Evolutionary conservation across 371 early-diverging fungal species (phyloP).

Genomic region (Mucor piriformis): DNA sequence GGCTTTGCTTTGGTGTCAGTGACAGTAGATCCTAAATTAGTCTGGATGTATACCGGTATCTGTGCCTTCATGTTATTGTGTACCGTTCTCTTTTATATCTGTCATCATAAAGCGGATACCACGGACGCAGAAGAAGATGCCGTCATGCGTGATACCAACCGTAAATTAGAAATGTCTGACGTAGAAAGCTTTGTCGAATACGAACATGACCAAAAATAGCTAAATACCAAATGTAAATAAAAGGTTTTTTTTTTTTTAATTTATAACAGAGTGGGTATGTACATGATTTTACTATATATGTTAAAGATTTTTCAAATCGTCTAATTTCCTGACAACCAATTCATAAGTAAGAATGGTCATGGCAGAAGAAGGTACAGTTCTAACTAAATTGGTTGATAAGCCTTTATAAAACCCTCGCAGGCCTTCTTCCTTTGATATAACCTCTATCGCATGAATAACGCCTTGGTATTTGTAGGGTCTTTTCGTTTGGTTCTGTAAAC

Average conservation of each 20-base stretch:
- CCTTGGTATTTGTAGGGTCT: constrained; percentile 79
- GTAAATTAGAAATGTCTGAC: constrained; percentile 19
- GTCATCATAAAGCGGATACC: constrained; percentile 33
- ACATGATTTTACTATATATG: neutral
- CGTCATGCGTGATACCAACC: constrained; percentile 58
- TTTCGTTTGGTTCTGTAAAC: constrained; percentile 84
- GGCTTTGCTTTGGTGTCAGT: constrained; percentile 69
- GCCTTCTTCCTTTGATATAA: constrained; percentile 82
- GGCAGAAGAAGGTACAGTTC: constrained; percentile 90
- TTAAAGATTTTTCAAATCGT: constrained; percentile 36
- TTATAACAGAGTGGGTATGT: constrained; percentile 1
- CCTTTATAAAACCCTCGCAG: constrained; percentile 86
- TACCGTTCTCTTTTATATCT: constrained; percentile 26
- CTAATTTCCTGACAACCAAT: constrained; percentile 43
- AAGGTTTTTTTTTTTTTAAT: too few relatives aligned
- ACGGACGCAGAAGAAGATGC: constrained; percentile 38
- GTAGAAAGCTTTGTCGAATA: constrained; percentile 20
- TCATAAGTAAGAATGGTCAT: constrained; percentile 91
- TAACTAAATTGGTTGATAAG: constrained; percentile 81
- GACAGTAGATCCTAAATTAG: constrained; percentile 68
- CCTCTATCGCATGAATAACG: constrained; percentile 70
- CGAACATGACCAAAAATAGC: constrained; percentile 17
- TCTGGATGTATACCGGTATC: constrained; percentile 66
- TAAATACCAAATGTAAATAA: neutral
- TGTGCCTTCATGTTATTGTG: constrained; percentile 22